Evolutionary conservation across 305 asterid genomes (phyloP), one percentile per base, ranked within the genome.

Genomic region (Plantago lanceolata): DNA sequence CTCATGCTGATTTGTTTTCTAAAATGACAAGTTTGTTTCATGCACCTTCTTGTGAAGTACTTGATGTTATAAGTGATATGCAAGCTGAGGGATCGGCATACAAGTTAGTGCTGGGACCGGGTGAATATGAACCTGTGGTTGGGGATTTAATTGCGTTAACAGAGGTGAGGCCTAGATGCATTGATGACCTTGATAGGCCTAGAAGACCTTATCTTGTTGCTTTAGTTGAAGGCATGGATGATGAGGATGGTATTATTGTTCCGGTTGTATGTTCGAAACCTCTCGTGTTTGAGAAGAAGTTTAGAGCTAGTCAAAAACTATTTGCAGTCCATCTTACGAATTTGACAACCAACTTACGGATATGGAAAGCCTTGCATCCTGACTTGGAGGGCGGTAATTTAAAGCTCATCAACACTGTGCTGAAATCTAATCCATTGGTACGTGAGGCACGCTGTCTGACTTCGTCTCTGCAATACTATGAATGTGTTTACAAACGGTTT

Each of bases 1-100:
- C 82, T 8, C 83, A 49, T 19, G 82, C 83, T 3, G 83, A 77
- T 66, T 61, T 82, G 24, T 69, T 48, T 45, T 79, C 88, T 17
- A 75, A 55, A 20, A 2, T 82, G 26, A 37, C 8, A n/a, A 48
- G 48, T 19, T 6, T 61, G 50, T 45, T 26, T 7, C 54, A 61
- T 8, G 71, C 84, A 0, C 83, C 83, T 13, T 7, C 56, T 15
- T 16, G 69, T 12, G 75, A 71, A 62, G 56, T 79, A 44, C n/a
- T 29, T 0, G 20, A 50, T 57, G 68, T 75, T 4, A 17, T 53
- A 48, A 17, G 0, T 0, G 56, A 1, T 40, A 11, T 12, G 15
- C 45, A 44, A 47, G 76, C 70, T 8, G 63, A 67, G 8, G 56
- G 57, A 16, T 62, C 73, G 26, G 0, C 21, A 0, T 78, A 78